Percentiles rank a stretch among this genome's conserved stretches.
phyloP scores from a whole-genome alignment of 495 filamentous ascomycete species.

The Halenospora varia region DNA sequence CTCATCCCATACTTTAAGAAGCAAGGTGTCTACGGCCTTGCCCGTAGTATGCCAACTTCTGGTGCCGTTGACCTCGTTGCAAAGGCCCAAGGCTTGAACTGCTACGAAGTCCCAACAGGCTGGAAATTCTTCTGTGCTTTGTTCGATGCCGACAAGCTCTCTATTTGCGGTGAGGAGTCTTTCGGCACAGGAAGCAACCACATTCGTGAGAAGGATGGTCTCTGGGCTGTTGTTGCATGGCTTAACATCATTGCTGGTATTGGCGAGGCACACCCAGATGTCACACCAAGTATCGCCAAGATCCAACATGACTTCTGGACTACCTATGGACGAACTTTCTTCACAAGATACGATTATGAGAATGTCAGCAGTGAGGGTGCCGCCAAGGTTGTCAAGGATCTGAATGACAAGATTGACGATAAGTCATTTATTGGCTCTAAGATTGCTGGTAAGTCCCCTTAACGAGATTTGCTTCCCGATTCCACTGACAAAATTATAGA shows the following conservation, averaged over 20 bases:
- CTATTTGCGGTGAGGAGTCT: constrained; percentile 96
- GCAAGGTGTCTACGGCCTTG: constrained; percentile 91
- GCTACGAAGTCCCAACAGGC: constrained; percentile 96
- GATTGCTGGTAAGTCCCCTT: constrained; percentile 57
- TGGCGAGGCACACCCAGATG: constrained; percentile 69
- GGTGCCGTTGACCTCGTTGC: constrained; percentile 94
- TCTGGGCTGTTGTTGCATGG: constrained; percentile 98
- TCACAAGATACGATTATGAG: constrained; percentile 98
- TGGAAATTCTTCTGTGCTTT: constrained; percentile 99
- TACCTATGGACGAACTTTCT: constrained; percentile 95
- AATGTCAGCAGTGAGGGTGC: constrained; percentile 87
- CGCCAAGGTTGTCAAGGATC: constrained; percentile 75
- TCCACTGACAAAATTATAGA: constrained; percentile 28
- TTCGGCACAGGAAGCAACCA: constrained; percentile 99
- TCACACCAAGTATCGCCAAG: constrained; percentile 81
- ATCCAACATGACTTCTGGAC: constrained; percentile 98
- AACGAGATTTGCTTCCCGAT: not conserved
- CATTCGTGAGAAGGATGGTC: constrained; percentile 96
- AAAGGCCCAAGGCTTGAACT: constrained; percentile 83
- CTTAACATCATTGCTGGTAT: constrained; percentile 97
- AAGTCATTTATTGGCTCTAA: constrained; percentile 74
- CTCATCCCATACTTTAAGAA: constrained; percentile 97
- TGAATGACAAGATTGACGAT: constrained; percentile 66
- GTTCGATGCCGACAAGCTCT: constrained; percentile 95
- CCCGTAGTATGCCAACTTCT: constrained; percentile 94